Conservation (phyloP, 352 stramenopile species). For the Halophytophthora polymorphica region DNA sequence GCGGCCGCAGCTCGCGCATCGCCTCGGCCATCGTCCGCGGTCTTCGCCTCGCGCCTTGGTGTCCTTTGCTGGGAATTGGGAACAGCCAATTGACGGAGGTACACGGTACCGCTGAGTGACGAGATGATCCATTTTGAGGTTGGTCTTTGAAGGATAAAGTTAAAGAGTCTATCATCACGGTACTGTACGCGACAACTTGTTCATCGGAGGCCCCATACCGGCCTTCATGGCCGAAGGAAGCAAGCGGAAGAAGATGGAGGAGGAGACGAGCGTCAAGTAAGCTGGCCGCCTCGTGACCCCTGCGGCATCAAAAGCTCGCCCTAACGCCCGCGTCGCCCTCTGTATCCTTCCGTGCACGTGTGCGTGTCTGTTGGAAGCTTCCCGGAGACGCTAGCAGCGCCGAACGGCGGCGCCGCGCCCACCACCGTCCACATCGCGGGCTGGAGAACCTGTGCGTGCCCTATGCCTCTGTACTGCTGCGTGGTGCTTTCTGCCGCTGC, state of each 20-base stretch:
- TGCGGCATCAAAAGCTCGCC: background rate
- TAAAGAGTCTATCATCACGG: background rate
- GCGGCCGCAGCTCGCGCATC: slow-evolving; percentile 44
- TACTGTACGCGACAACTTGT: no score
- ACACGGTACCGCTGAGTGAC: no score
- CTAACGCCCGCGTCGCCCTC: background rate
- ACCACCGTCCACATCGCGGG: slow-evolving; percentile 64
- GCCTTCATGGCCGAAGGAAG: slow-evolving; percentile 12
- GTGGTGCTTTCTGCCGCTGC: background rate
- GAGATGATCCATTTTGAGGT: no score
- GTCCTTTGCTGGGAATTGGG: background rate
- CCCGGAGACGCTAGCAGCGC: slow-evolving; percentile 29
- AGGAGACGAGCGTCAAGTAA: slow-evolving; percentile 44
- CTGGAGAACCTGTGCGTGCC: slow-evolving; percentile 56
- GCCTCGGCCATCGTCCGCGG: slow-evolving; percentile 23
- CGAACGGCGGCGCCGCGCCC: slow-evolving; percentile 13
- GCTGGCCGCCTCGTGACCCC: slow-evolving; percentile 11
- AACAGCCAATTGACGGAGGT: no score
- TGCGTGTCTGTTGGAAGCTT: slow-evolving; percentile 26
- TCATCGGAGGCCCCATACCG: background rate
- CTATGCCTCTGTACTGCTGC: background rate
- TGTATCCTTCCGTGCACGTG: background rate
- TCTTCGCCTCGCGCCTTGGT: slow-evolving; percentile 3
- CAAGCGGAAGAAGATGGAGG: slow-evolving; percentile 34
- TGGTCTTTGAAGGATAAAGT: background rate